Conservation (phyloP, 2,329 filamentous ascomycete species). For the Ophiostoma ips region DNA sequence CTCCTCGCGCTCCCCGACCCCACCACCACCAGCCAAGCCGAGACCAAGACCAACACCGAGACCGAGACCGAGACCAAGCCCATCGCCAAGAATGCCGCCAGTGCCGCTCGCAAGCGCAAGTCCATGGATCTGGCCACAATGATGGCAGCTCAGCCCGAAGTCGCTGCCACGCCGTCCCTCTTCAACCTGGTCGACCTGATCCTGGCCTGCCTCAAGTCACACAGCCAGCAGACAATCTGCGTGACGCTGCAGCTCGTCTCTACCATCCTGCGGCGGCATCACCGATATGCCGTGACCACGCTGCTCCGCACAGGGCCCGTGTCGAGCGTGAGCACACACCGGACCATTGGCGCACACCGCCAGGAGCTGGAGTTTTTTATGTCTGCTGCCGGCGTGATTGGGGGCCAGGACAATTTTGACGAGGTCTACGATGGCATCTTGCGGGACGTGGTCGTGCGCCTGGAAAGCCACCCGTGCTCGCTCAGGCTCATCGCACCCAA, state of each 20-base stretch:
- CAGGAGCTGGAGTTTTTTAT: slow-evolving; percentile 62
- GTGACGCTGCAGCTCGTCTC: slow-evolving; percentile 81
- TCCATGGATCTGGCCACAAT: slow-evolving; percentile 78
- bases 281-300: slow-evolving; percentile 69
- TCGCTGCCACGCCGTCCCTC: slow-evolving; percentile 63
- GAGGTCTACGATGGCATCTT: slow-evolving; percentile 58
- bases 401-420: slow-evolving; percentile 56
- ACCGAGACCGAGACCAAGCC: slow-evolving; percentile 16
- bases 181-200: slow-evolving; percentile 92
- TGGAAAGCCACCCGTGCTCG: slow-evolving; percentile 64
- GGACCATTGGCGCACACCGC: slow-evolving; percentile 61
- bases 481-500: slow-evolving; percentile 51
- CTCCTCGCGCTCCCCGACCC: slow-evolving; percentile 65
- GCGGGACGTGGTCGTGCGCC: slow-evolving; percentile 52
- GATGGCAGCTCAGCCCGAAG: slow-evolving; percentile 60
- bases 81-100: slow-evolving; percentile 33
- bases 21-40: slow-evolving; percentile 15
- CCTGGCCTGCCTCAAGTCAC: slow-evolving; percentile 68
- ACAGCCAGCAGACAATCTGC: slow-evolving; percentile 76
- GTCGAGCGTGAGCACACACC: slow-evolving; percentile 20
- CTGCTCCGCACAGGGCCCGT: slow-evolving; percentile 54
- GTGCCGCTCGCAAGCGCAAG: slow-evolving; percentile 65
- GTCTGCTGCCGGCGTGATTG: slow-evolving; percentile 51
- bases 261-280: slow-evolving; percentile 74
- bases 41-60: too few relatives aligned